Conservation (phyloP, 2,329 filamentous ascomycete genomes). For the Penicillium sp. region DNA sequence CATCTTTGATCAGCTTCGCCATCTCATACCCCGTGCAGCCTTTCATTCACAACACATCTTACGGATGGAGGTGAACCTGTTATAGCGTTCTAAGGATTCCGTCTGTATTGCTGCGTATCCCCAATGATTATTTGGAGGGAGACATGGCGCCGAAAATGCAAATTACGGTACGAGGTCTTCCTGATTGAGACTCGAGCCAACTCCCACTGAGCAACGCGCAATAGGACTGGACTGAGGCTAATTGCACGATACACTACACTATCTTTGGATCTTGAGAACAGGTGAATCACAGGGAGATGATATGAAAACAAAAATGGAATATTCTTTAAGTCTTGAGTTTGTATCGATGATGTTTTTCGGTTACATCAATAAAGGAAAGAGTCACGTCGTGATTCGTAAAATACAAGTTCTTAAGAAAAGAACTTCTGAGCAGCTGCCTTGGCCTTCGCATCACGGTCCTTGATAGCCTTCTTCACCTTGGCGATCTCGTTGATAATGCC, state of each 20-base stretch:
- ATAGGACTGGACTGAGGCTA: no score
- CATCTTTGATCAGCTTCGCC: constrained; percentile 39
- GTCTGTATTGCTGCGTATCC: constrained; percentile 31
- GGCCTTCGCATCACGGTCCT: constrained; percentile 79
- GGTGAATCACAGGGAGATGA: no score
- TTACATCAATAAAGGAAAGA: constrained; percentile 29
- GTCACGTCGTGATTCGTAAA: constrained; percentile 33
- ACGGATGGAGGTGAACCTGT: constrained; percentile 41
- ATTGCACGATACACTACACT: no score
- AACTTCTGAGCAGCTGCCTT: constrained; percentile 93
- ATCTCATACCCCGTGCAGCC: constrained; percentile 47
- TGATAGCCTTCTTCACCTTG: constrained; percentile 74
- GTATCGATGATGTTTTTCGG: constrained; percentile 26
- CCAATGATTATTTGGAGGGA: constrained; percentile 41
- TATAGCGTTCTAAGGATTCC: constrained; percentile 38
- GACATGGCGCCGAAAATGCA: constrained; percentile 36
- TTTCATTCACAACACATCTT: constrained; percentile 43
- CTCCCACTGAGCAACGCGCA: neutral
- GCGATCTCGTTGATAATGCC: constrained; percentile 75
- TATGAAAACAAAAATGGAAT: neutral
- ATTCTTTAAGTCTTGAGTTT: constrained; percentile 8
- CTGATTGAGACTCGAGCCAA: constrained; percentile 25
- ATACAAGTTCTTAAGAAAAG: constrained; percentile 60
- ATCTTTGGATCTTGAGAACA: no score
- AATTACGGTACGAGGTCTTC: constrained; percentile 33